Evolutionary conservation across 768 basidiomycete genomes (phyloP).

Genomic region (Boletus subcaerulescens): DNA sequence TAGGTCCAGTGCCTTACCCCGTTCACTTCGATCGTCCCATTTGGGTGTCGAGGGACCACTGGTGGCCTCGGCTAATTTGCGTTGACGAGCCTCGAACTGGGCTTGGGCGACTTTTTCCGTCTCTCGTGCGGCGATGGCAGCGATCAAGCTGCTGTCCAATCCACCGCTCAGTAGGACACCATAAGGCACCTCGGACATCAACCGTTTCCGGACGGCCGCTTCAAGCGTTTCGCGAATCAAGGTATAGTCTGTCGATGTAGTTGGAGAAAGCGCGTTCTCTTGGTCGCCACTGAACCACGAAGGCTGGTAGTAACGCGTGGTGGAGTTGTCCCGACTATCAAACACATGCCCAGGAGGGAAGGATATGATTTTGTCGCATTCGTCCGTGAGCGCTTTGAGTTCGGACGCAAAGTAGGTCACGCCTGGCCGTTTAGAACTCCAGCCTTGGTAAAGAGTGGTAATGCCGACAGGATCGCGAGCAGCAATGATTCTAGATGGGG

Average conservation of each 20-base stretch:
- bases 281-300: constrained; percentile 87
- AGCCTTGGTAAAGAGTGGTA: constrained; percentile 98
- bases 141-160: constrained; percentile 93
- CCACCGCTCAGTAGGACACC: constrained; percentile 96
- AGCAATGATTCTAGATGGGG: constrained; percentile 88
- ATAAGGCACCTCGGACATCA: constrained; percentile 99
- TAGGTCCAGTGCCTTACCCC: constrained; percentile 40
- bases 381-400: constrained; percentile 85
- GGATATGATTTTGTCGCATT: constrained; percentile 91
- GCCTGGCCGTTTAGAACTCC: constrained; percentile 79
- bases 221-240: constrained; percentile 80
- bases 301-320: constrained; percentile 83
- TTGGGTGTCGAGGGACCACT: constrained; percentile 61
- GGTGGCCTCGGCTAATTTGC: constrained; percentile 47
- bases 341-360: constrained; percentile 98
- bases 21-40: constrained; percentile 44
- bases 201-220: constrained; percentile 86
- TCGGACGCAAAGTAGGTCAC: constrained; percentile 93
- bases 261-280: constrained; percentile 57
- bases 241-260: constrained; percentile 58
- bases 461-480: constrained; percentile 97
- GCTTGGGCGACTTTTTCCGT: constrained; percentile 87
- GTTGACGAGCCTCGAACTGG: constrained; percentile 69
- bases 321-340: constrained; percentile 78
- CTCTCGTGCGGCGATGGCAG: constrained; percentile 90